These are phyloP conservation scores for Leishmania guyanensis DNA, from an alignment of 208 protist genomes.

Conservation along the genomic window DNA sequence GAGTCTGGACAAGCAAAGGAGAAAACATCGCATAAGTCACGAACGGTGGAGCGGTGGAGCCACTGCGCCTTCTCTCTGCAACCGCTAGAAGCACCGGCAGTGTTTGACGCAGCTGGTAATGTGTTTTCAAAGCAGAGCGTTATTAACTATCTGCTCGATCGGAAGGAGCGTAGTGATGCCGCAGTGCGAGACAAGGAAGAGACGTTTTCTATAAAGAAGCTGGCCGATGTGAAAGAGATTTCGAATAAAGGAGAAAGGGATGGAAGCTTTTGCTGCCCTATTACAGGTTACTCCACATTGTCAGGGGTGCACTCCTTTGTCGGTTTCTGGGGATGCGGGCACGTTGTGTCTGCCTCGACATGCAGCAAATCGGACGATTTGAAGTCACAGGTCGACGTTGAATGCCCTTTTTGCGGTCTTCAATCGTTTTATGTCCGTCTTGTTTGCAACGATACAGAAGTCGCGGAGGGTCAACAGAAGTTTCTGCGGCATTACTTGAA, in stretches of 20 bases:
- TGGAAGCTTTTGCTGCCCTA: slow-evolving; percentile 54
- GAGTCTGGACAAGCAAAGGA: slow-evolving; percentile 15
- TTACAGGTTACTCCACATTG: slow-evolving; percentile 51
- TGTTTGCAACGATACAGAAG: slow-evolving; percentile 36
- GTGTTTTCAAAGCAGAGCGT: slow-evolving; percentile 73
- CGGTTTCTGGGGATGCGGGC: slow-evolving; percentile 82
- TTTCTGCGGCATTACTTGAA: slow-evolving; percentile 17
- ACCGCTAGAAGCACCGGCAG: slow-evolving; percentile 54
- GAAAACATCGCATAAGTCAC: slow-evolving; percentile 27
- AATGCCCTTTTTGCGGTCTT: slow-evolving; percentile 47
- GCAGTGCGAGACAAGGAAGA: neutral
- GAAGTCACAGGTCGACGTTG: slow-evolving; percentile 15
- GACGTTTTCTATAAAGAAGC: slow-evolving; percentile 26
- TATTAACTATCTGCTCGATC: slow-evolving; percentile 47
- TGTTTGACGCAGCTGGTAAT: slow-evolving; percentile 66
- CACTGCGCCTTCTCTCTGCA: slow-evolving; percentile 67
- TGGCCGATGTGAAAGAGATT: slow-evolving; percentile 67
- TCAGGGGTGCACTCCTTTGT: slow-evolving; percentile 63
- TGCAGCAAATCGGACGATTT: slow-evolving; percentile 9
- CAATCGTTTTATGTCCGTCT: slow-evolving; percentile 47
- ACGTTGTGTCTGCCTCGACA: slow-evolving; percentile 53
- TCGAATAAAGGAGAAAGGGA: slow-evolving; percentile 31
- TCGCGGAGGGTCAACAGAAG: slow-evolving; percentile 20
- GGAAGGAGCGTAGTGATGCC: slow-evolving; percentile 14
- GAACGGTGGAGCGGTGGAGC: slow-evolving; percentile 42